These are phyloP conservation scores for Parascedosporium putredinis DNA, from an alignment of 2,329 filamentous ascomycete genomes.

Conservation along the genomic window DNA sequence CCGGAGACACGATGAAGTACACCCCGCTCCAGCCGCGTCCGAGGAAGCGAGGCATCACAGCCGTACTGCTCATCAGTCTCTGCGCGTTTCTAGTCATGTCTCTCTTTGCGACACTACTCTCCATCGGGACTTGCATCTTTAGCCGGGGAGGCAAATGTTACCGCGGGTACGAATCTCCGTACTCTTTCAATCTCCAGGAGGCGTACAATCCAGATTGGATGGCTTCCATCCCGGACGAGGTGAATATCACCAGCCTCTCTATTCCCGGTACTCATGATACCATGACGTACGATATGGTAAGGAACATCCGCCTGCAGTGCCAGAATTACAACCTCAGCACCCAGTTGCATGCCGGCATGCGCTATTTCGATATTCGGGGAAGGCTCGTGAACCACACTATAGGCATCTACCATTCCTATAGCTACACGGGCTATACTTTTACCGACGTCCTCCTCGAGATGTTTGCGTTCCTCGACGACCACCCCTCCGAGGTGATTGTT, in stretches of 20 bases:
- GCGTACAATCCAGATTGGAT: slow-evolving; percentile 30
- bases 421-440: slow-evolving; percentile 34
- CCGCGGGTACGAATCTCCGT: slow-evolving; percentile 23
- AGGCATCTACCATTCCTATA: slow-evolving; percentile 35
- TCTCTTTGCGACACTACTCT: slow-evolving; percentile 17
- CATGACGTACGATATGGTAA: slow-evolving; percentile 32
- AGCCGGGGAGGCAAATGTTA: slow-evolving; percentile 17
- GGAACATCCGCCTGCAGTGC: slow-evolving; percentile 27
- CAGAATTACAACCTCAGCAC: slow-evolving; percentile 34
- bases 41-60: neutral
- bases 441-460: slow-evolving; percentile 31
- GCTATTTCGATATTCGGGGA: slow-evolving; percentile 39
- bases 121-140: slow-evolving; percentile 16
- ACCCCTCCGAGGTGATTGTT: slow-evolving; percentile 36
- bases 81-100: slow-evolving; percentile 13
- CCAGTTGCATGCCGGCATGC: slow-evolving; percentile 35
- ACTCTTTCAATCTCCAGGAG: slow-evolving; percentile 31
- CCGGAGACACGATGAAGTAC: neutral
- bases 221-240: slow-evolving; percentile 28
- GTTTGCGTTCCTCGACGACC: slow-evolving; percentile 31
- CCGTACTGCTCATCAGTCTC: slow-evolving; percentile 11
- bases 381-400: slow-evolving; percentile 31
- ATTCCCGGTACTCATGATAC: slow-evolving; percentile 45
- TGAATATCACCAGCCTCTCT: slow-evolving; percentile 31
- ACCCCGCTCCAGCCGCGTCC: neutral